Base-by-base conservation (phyloP, 2,329 filamentous ascomycete genomes). In the Cercospora beticola region DNA sequence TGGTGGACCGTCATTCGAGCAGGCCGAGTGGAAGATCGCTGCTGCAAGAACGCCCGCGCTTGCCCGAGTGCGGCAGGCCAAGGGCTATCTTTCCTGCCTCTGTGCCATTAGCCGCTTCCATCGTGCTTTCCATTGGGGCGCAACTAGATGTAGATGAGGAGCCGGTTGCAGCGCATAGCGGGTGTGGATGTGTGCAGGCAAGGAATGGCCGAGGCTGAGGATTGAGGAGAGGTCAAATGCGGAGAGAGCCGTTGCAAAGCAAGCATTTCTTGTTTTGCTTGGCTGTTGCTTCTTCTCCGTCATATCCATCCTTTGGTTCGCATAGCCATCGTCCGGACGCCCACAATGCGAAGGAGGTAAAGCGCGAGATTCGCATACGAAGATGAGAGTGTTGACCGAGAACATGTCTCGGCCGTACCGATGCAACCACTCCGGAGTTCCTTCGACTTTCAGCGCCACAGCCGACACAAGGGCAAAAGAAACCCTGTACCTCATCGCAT, bases 61-160 rank as follows among this genome's bases (percentile, higher is more conserved):
- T 56, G 18, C 12, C 49, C 18, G 14, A 33, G 43, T 12, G 43
- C 9, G 61, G 61, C 23, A 63, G 46, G 61, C 61, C 61, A 40
- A 63, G 61, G 43, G 18, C 52, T 4, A 64, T 64, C 52, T 26
- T 30, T 23, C 23, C 62, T 58, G 28, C 18, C 33, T 58, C 12
- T 21, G 52, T 64, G 62, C 62, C 62, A 40, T 56, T 26, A 43
- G 36, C 62, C 49, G 62, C n/a, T 46, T n/a, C n/a, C 26, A 33
- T 49, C 8, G 8, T 12, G 43, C 61, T 21, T 52, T 36, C n/a
- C 40, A 21, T 46, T 54, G 61, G 21, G 18, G 30, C 33, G 28
- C 30, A 58, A 31, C 40, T 18, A 16, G 12, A 23, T 26, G 46
- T 9, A n/a, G 21, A 54, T 36, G 40, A 54, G 43, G 46, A 31